Conservation (phyloP, 2,329 filamentous ascomycete species). For the Sphaceloma murrayae region DNA sequence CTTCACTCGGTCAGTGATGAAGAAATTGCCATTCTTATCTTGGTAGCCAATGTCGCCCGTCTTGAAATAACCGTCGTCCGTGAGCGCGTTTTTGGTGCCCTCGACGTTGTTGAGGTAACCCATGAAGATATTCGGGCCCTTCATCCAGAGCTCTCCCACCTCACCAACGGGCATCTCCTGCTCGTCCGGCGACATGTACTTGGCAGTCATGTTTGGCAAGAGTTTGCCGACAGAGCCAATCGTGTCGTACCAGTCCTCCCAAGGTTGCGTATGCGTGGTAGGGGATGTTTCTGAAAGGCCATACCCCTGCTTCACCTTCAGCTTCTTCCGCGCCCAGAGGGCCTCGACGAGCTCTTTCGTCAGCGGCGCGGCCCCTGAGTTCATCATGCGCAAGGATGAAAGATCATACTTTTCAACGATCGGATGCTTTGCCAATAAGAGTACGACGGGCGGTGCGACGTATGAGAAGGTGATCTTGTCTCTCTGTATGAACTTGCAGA, state of each 20-base stretch:
- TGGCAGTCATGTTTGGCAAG: constrained; percentile 69
- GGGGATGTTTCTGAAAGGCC: constrained; percentile 82
- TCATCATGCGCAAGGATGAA: constrained; percentile 68
- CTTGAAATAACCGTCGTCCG: constrained; percentile 74
- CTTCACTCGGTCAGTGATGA: constrained; percentile 79
- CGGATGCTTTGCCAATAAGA: constrained; percentile 72
- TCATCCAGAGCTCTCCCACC: constrained; percentile 54
- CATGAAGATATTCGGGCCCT: constrained; percentile 69
- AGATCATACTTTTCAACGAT: constrained; percentile 72
- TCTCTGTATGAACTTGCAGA: constrained; percentile 67
- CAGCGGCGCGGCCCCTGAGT: constrained; percentile 77
- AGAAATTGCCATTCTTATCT: constrained; percentile 70
- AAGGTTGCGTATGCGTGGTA: constrained; percentile 59
- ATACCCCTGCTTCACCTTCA: constrained; percentile 87
- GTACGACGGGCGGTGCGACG: constrained; percentile 73
- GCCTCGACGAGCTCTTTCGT: constrained; percentile 69
- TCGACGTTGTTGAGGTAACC: constrained; percentile 69
- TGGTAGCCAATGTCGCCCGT: constrained; percentile 80
- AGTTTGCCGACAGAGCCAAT: constrained; percentile 72
- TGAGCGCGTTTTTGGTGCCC: constrained; percentile 61
- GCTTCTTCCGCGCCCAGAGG: constrained; percentile 61
- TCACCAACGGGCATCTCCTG: constrained; percentile 54
- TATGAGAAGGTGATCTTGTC: constrained; percentile 68
- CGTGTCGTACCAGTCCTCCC: constrained; percentile 64
- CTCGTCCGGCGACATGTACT: constrained; percentile 58